Evolutionary conservation across 805 yeast genomes (phyloP), one percentile per base, ranked within the genome.

Genomic region (Metschnikowia reukaufii): DNA sequence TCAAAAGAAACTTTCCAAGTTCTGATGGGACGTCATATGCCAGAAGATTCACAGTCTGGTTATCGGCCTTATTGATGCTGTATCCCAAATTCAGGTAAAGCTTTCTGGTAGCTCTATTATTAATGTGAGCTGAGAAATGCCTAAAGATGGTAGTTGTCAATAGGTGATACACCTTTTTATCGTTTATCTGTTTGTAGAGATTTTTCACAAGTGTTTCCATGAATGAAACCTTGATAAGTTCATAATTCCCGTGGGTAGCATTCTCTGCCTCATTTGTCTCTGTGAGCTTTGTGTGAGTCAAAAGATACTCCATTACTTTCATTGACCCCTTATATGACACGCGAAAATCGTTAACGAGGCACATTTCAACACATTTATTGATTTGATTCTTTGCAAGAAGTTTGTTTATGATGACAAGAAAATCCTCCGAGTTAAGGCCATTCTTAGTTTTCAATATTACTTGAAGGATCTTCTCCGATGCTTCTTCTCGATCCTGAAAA

Each of bases 401-500:
- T 42, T 62, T 65, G 10, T 43, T 39, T 18, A 65, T 51, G 18
- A 72, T 60, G 20, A 52, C 48, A 29, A 62, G 51, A 37, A 68
- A 61, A 20, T 71, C 76, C 3, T 41, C 33, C 6, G 55, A 20
- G 16, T 53, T 50, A 5, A 68, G 41, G 1, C 72, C 72, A 16
- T 56, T 56, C 36, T 55, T 52, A 5, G 70, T 57, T 10, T 60
- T 56, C 44, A 65, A 55, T 8, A 72, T 67, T 7, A 63, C 52
- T 47, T 58, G 61, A 16, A 66, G 54, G 21, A 69, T 52, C 42
- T 54, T 59, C 34, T 66, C 66, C 0, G 72, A 62, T 4, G 63
- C 68, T 2, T 44, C 50, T 29, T 61, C 66, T 36, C 62, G 60
- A 36, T 61, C 58, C 42, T 60, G 65, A 12, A 33, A 21, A 31